Percentiles rank a stretch among this genome's conserved stretches.
These are phyloP conservation scores for Aphanomyces cochlioides DNA, from an alignment of 352 stramenopile genomes.

Conservation along the genomic window DNA sequence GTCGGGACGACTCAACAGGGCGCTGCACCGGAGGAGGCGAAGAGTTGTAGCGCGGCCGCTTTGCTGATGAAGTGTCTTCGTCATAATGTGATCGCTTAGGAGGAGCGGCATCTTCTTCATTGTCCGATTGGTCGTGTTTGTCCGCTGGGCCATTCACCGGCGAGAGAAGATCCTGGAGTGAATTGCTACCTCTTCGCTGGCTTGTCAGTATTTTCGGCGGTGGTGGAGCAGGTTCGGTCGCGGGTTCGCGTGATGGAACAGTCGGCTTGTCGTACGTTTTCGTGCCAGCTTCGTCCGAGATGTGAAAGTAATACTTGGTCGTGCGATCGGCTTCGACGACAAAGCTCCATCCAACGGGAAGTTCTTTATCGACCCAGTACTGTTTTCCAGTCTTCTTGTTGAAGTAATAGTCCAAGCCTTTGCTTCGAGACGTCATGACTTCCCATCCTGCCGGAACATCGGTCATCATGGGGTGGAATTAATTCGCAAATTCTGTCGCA, in stretches of 20 bases:
- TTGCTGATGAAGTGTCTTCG: neutral
- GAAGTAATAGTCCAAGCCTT: conserved; percentile 85
- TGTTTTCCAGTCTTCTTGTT: conserved; percentile 69
- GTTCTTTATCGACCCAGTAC: conserved; percentile 79
- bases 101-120: no score
- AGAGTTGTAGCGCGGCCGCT: neutral
- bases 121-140: neutral
- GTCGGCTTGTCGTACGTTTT: conserved; percentile 67
- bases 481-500: no score
- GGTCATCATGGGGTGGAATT: no score
- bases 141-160: conserved; percentile 31
- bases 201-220: no score
- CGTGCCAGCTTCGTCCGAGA: conserved; percentile 61
- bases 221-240: no score
- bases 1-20: neutral
- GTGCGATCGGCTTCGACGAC: conserved; percentile 62
- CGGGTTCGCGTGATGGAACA: neutral
- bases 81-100: neutral
- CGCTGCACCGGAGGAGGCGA: neutral
- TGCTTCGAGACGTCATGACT: conserved; percentile 72
- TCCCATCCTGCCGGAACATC: conserved; percentile 62
- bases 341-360: conserved; percentile 74
- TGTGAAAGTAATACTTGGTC: conserved; percentile 67
- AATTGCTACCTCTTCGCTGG: conserved; percentile 70
- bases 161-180: conserved; percentile 67